Evolutionary conservation across 257 asterid genomes (phyloP), one percentile per base, ranked within the genome.

Genomic region (Leonotis leonurus): DNA sequence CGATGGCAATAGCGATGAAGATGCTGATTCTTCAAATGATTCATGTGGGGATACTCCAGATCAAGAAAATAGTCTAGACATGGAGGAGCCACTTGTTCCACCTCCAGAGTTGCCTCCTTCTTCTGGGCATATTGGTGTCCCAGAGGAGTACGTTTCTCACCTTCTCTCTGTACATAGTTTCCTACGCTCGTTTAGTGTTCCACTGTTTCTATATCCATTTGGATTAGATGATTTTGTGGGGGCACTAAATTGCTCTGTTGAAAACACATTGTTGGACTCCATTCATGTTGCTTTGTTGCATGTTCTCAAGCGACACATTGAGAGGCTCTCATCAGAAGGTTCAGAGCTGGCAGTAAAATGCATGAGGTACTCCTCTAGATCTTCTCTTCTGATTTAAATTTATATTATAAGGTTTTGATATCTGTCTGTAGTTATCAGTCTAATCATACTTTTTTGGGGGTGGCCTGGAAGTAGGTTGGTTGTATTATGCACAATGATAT

Each of bases 141-240:
- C 90, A 5, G 89, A 80, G 79, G 90, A 78, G 62, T 70, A 69
- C 70, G 90, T 85, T 35, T 78, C 95, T 24, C 79, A 83, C 70
- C 87, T 90, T 71, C 75, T 90, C 49, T 87, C 96, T 12, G 90
- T 87, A 35, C 79, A 87, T 80, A 62, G 86, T 63, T 85, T 90
- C 75, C 62, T 90, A 72, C 86, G 96, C 20, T 83, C 90, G 0
- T 87, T 87, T 70, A 87, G 96, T 67, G 75, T 74, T 21, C 81
- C 75, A 16, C 80, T 90, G 68, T 90, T 81, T 72, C 75, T 90
- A 62, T 77, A 81, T 72, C 95, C 97, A 56, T 90, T 90, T 71
- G 87, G 80, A 54, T 72, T 90, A 72, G 95, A 90, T 80, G 97
- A 90, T 44, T 87, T 90, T 81, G 97, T 90, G 75, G 97, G 97